These are phyloP conservation scores for Pseudogymnoascus sp. DNA, from an alignment of 2,329 filamentous ascomycete species.

Conservation along the genomic window DNA sequence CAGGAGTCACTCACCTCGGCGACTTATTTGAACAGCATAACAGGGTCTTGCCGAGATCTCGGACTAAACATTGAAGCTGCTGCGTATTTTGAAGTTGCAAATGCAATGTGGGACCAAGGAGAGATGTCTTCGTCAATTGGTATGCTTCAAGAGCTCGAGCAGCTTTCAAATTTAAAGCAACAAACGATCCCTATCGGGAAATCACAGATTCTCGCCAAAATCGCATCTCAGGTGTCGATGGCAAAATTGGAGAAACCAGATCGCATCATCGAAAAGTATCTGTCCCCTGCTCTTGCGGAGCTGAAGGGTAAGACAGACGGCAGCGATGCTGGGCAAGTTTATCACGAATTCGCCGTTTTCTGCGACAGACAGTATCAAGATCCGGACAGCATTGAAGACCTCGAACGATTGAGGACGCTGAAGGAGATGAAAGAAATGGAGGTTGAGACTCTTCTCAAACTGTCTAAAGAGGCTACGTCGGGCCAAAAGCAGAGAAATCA, in stretches of 20 bases:
- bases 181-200: constrained; percentile 66
- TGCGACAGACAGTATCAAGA: constrained; percentile 92
- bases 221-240: constrained; percentile 81
- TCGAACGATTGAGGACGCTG: constrained; percentile 70
- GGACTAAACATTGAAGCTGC: constrained; percentile 70
- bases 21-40: constrained; percentile 71
- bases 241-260: constrained; percentile 87
- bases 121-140: constrained; percentile 83
- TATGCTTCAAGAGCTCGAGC: constrained; percentile 70
- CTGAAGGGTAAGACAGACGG: constrained; percentile 61
- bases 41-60: constrained; percentile 58
- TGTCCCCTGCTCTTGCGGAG: constrained; percentile 76
- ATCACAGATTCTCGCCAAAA: constrained; percentile 74
- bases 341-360: constrained; percentile 89
- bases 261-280: constrained; percentile 76
- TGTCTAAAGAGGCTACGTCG: constrained; percentile 35
- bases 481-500: constrained; percentile 48
- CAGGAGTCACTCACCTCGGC: constrained; percentile 84
- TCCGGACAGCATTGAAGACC: constrained; percentile 73
- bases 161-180: constrained; percentile 50
- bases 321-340: constrained; percentile 75
- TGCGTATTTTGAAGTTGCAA: constrained; percentile 74
- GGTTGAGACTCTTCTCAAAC: constrained; percentile 60
- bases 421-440: constrained; percentile 76
- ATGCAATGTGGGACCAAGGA: constrained; percentile 88